Percentiles rank a stretch among this genome's conserved stretches.
phyloP scores from a whole-genome alignment of 163 green algal species.

The Trebouxiophyceae sp. region DNA sequence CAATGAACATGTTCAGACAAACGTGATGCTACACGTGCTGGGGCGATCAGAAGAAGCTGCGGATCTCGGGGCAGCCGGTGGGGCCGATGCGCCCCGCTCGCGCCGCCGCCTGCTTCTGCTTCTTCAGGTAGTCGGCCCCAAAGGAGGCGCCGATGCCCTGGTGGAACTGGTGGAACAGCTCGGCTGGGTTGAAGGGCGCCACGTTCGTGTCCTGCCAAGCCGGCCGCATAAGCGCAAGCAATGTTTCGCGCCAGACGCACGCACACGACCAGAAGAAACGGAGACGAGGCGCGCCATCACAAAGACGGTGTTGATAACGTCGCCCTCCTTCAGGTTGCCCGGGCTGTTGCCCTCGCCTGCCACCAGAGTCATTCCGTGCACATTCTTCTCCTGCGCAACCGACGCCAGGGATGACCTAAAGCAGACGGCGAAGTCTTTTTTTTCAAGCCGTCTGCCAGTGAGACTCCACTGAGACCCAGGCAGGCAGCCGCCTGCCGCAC shows the following conservation, averaged over 20 bases:
- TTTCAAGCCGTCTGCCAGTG: background rate
- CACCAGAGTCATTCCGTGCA: constrained; percentile 66
- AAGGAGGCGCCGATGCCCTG: constrained; percentile 47
- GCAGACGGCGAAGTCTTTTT: no score
- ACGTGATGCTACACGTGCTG: no score
- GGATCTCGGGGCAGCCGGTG: constrained; percentile 10
- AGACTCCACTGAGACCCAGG: background rate
- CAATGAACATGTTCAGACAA: no score
- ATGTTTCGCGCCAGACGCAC: background rate
- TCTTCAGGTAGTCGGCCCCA: background rate
- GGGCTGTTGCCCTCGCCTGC: constrained; percentile 43
- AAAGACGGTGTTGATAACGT: constrained; percentile 59
- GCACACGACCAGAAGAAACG: background rate
- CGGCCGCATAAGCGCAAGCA: no score
- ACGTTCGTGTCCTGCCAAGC: constrained; percentile 44
- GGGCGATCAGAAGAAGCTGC: background rate
- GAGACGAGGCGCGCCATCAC: constrained; percentile 26
- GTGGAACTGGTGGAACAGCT: constrained; percentile 80
- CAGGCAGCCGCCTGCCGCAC: background rate
- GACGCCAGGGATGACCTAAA: background rate
- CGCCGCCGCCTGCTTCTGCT: background rate
- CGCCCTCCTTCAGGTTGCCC: constrained; percentile 37
- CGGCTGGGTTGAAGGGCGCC: constrained; percentile 62
- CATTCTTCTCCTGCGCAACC: constrained; percentile 51
- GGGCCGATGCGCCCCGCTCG: background rate